Conservation (phyloP, 192 early-diverging fungal genomes). For the Polychytrium aggregatum region DNA sequence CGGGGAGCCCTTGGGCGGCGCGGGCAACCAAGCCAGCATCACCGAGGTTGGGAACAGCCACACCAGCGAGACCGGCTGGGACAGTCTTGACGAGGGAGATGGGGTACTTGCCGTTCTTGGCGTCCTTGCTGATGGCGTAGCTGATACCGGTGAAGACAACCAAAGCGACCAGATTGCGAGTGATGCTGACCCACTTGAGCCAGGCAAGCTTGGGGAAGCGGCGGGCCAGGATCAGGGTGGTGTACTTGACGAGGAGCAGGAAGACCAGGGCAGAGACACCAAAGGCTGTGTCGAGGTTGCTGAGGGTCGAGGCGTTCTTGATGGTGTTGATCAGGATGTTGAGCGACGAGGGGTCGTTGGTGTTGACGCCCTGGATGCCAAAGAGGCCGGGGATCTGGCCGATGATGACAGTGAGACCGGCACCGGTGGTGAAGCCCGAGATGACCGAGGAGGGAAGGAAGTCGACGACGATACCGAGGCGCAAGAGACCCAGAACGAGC, state of each 20-base stretch:
- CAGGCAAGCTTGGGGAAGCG: slow-evolving; percentile 3
- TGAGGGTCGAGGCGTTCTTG: slow-evolving; percentile 1
- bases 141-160: slow-evolving; percentile 64
- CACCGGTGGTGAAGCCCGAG: slow-evolving; percentile 79
- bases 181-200: slow-evolving; percentile 56
- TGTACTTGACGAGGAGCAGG: slow-evolving; percentile 29
- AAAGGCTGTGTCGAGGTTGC: slow-evolving; percentile 46
- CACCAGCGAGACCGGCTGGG: slow-evolving; percentile 55
- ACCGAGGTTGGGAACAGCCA: slow-evolving; percentile 35
- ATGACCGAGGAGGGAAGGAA: slow-evolving; percentile 75
- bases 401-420: slow-evolving; percentile 68
- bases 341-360: slow-evolving; percentile 50
- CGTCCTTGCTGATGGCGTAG: slow-evolving; percentile 44
- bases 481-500: slow-evolving; percentile 60
- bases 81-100: slow-evolving; percentile 56
- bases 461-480: slow-evolving; percentile 76
- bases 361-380: slow-evolving; percentile 67
- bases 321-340: slow-evolving; percentile 61
- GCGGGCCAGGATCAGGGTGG: slow-evolving; percentile 1
- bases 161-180: slow-evolving; percentile 66
- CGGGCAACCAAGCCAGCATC: slow-evolving; percentile 4
- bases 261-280: slow-evolving; percentile 38
- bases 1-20: slow-evolving; percentile 37
- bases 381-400: slow-evolving; percentile 69
- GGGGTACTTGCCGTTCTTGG: neutral